Evolutionary conservation across 768 basidiomycete genomes (phyloP).

Genomic region (Pisolithus sp.): DNA sequence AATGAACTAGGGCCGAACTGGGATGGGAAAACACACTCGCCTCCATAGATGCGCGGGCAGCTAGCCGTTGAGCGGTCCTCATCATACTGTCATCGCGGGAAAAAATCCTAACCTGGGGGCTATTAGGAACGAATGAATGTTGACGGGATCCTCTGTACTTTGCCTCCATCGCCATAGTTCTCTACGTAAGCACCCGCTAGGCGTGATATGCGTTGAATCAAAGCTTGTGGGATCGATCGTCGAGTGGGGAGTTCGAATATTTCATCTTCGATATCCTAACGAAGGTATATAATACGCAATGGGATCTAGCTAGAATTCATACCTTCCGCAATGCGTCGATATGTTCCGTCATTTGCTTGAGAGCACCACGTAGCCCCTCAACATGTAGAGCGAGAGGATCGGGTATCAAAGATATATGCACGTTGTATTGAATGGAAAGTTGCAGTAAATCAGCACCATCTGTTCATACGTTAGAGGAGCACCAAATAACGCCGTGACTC

Average conservation of each 20-base stretch:
- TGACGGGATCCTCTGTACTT: conserved; percentile 30
- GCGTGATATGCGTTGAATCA: conserved; percentile 65
- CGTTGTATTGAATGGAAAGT: conserved; percentile 52
- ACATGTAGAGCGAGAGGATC: conserved; percentile 54
- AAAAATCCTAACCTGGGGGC: conserved; percentile 47
- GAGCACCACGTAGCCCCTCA: conserved; percentile 48
- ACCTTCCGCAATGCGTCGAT: conserved; percentile 48
- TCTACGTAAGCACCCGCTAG: conserved; percentile 59
- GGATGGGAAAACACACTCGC: conserved; percentile 29
- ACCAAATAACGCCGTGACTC: neutral
- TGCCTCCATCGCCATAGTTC: conserved; percentile 38
- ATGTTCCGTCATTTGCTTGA: conserved; percentile 43
- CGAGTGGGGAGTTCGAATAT: conserved; percentile 39
- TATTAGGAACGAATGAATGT: neutral
- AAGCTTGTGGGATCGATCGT: conserved; percentile 35
- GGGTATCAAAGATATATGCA: conserved; percentile 52
- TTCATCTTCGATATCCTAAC: conserved; percentile 26
- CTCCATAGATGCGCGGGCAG: conserved; percentile 45
- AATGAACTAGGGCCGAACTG: conserved; percentile 3
- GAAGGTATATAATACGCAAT: neutral
- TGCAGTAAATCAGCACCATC: conserved; percentile 60
- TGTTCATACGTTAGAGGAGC: conserved; percentile 21
- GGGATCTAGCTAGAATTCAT: conserved; percentile 6
- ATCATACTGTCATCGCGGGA: conserved; percentile 39
- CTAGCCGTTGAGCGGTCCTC: conserved; percentile 44